These are phyloP conservation scores for Amanita fuliginea DNA, from an alignment of 768 basidiomycete species.

Conservation along the genomic window DNA sequence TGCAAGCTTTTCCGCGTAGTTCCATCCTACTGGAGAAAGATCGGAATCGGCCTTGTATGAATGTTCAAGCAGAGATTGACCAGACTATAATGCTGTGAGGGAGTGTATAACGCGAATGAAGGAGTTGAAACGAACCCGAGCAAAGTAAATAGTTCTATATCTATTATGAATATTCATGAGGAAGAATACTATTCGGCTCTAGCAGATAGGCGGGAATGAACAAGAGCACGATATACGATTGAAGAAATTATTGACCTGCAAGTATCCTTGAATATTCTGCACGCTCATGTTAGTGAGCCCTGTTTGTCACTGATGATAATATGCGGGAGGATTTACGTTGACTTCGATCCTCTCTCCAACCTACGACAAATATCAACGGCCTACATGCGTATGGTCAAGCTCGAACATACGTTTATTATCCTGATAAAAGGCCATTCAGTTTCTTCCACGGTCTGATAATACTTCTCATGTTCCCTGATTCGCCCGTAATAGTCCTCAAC, in stretches of 20 bases:
- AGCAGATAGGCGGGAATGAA: constrained; percentile 6
- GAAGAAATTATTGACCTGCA: constrained; percentile 43
- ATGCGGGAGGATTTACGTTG: constrained; percentile 46
- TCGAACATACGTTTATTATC: constrained; percentile 76
- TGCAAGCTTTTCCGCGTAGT: constrained; percentile 82
- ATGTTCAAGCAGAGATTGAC: constrained; percentile 97
- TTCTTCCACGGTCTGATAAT: constrained; percentile 89
- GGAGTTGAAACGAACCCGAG: constrained; percentile 50
- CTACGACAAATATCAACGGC: constrained; percentile 22
- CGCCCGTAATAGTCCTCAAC: constrained; percentile 88
- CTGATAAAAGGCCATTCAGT: constrained; percentile 89
- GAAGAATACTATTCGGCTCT: constrained; percentile 97
- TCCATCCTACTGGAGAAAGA: constrained; percentile 90
- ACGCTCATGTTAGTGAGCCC: neutral
- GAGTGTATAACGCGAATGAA: neutral
- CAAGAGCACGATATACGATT: neutral
- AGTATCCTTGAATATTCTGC: constrained; percentile 79
- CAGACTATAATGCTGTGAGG: constrained; percentile 52
- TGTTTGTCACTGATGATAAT: neutral
- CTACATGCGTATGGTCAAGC: constrained; percentile 8
- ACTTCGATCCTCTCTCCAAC: constrained; percentile 95
- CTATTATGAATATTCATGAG: constrained; percentile 98
- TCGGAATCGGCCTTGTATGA: constrained; percentile 99
- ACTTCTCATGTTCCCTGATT: constrained; percentile 74
- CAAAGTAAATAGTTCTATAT: constrained; percentile 92